A percentile compares a stretch with the other conserved stretches of the same genome.
Evolutionary conservation across 192 early-diverging fungal species (phyloP).

Genomic region (Coemansia sp.): DNA sequence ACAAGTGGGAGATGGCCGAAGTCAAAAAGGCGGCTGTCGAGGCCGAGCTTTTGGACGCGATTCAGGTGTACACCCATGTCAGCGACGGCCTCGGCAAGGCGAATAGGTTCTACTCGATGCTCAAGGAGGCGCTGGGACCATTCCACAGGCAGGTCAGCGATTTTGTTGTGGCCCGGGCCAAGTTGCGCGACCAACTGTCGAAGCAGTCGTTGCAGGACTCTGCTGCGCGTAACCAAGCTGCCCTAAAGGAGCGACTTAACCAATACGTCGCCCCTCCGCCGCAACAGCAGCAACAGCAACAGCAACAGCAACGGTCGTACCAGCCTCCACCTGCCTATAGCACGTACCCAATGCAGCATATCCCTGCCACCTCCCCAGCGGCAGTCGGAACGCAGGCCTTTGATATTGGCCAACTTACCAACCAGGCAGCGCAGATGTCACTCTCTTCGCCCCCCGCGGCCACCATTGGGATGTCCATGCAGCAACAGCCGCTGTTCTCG

Average conservation of each 20-base stretch:
- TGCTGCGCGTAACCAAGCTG: constrained; percentile 62
- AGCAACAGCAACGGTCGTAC: constrained; percentile 8
- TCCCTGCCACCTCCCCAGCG: constrained; percentile 22
- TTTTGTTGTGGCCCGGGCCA: constrained; percentile 61
- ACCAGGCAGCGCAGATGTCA: constrained; percentile 48
- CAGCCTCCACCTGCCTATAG: constrained; percentile 9
- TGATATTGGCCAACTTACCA: constrained; percentile 42
- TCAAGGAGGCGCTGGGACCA: constrained; percentile 57
- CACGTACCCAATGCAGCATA: constrained; percentile 17
- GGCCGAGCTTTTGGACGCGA: constrained; percentile 70
- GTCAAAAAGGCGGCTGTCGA: constrained; percentile 65
- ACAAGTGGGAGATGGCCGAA: constrained; percentile 71
- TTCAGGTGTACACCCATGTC: constrained; percentile 66
- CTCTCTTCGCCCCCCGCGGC: constrained; percentile 30
- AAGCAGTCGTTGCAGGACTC: constrained; percentile 57
- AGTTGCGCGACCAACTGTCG: constrained; percentile 61
- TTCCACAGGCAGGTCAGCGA: constrained; percentile 55
- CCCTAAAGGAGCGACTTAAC: constrained; percentile 65
- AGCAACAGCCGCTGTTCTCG: constrained; percentile 30
- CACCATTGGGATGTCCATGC: constrained; percentile 14
- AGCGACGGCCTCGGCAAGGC: constrained; percentile 66
- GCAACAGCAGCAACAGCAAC: constrained; percentile 19
- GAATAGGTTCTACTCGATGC: constrained; percentile 62
- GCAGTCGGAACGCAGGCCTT: constrained; percentile 33
- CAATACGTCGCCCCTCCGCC: constrained; percentile 37